Conservation (phyloP, 176 grass and related monocot species). For the Carex parvula region DNA sequence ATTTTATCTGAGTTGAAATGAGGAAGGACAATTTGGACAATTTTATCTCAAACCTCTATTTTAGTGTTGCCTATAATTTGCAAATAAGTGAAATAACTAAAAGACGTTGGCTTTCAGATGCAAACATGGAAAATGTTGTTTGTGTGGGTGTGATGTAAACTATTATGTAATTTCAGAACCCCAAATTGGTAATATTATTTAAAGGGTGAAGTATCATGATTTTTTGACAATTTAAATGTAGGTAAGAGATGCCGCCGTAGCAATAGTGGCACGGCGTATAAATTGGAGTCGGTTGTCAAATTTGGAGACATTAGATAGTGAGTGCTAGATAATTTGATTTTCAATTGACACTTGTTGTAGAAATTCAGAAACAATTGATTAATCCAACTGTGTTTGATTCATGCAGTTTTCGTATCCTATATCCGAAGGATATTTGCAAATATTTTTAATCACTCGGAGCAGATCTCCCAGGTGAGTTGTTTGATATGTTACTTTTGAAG, state of each 20-base stretch:
- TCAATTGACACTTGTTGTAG: constrained; percentile 17
- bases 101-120: constrained; percentile 7
- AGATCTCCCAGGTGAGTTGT: constrained; percentile 84
- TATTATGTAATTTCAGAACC: not conserved
- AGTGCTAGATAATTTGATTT: constrained; percentile 27
- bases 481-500: constrained; percentile 10
- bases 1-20: not conserved
- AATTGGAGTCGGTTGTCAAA: constrained; percentile 55
- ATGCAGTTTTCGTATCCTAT: constrained; percentile 94
- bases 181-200: constrained; percentile 25
- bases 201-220: constrained; percentile 11
- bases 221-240: constrained; percentile 24
- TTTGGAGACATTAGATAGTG: constrained; percentile 93
- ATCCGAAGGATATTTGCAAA: constrained; percentile 87
- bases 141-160: constrained; percentile 16
- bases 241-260: constrained; percentile 80
- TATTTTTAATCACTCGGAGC: constrained; percentile 92
- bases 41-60: not conserved
- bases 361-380: constrained; percentile 10
- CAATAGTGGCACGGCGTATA: constrained; percentile 74
- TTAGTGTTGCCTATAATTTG: not conserved
- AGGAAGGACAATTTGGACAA: not conserved
- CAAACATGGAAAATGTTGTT: constrained; percentile 22
- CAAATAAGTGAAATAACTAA: not conserved
- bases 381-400: constrained; percentile 24